Base-by-base conservation (phyloP, 2,329 filamentous ascomycete genomes). In the Cercospora janseana region DNA sequence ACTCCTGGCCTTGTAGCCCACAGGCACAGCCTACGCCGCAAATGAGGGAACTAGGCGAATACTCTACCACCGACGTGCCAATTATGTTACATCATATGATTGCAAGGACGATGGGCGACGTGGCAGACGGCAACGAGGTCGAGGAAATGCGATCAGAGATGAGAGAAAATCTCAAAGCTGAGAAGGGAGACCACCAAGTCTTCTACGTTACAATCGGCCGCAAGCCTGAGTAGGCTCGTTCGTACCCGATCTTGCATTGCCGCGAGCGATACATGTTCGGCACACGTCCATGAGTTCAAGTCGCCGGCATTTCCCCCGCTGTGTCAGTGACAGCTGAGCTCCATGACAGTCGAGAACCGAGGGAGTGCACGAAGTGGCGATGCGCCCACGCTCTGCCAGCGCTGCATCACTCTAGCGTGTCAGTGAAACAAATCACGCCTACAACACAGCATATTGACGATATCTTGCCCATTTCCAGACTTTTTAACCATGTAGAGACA, bases 131-230 rank as follows among this genome's bases (percentile, higher is more conserved):
- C n/a, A 20, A 15, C 20, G 48, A 43, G 41, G 26, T 52, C 21
- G 49, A 49, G 12, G 31, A 41, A 34, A 35, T 50, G 42, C 32
- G 41, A 10, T 13, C 12, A 9, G 53, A 55, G 45, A 52, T 55
- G 53, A 52, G 26, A 15, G 29, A 28, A 34, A 46, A 26, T 7
- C 37, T 55, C 12, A 23, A 28, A 10, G 16, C 35, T 8, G 40
- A 37, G 10, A 27, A 15, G n/a, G 49, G 49, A n/a, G 41, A 16
- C 24, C 38, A 52, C 34, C 40, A 52, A 28, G 16, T 40, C 10
- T 52, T 51, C 23, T 49, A 46, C 38, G 48, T 55, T 8, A 51
- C 48, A 12, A 46, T 55, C 35, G 52, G 48, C 31, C 40, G 32
- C 16, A 51, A 51, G 40, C 52, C 52, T n/a, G 52, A 50, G 18